Evolutionary conservation across 495 filamentous ascomycete species (phyloP).

Genomic region (Melanomma pulvis-pyrius): DNA sequence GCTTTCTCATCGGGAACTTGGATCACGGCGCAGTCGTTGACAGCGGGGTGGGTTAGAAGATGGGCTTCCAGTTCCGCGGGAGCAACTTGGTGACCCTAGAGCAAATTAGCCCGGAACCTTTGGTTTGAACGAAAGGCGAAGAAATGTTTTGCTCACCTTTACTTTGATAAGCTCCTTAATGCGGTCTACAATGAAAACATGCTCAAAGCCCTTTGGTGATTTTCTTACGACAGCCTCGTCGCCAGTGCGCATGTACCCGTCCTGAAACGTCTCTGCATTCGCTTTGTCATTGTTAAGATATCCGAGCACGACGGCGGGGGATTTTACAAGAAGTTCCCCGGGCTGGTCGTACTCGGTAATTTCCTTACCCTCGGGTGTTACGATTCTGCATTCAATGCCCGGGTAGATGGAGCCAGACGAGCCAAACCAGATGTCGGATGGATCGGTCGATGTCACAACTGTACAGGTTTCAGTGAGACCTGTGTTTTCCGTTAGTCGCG

Average conservation of each 20-base stretch:
- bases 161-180: slow-evolving; percentile 96
- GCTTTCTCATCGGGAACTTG: slow-evolving; percentile 72
- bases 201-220: slow-evolving; percentile 67
- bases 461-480: slow-evolving; percentile 83
- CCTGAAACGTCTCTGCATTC: slow-evolving; percentile 76
- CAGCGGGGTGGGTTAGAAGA: slow-evolving; percentile 76
- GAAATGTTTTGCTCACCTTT: slow-evolving; percentile 60
- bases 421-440: slow-evolving; percentile 70
- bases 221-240: slow-evolving; percentile 77
- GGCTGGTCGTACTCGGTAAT: slow-evolving; percentile 74
- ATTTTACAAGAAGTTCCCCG: slow-evolving; percentile 77
- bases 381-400: slow-evolving; percentile 65
- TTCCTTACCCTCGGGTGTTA: slow-evolving; percentile 74
- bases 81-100: slow-evolving; percentile 83
- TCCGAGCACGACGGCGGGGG: slow-evolving; percentile 76
- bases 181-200: slow-evolving; percentile 81
- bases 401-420: slow-evolving; percentile 75
- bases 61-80: slow-evolving; percentile 91
- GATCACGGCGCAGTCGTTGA: slow-evolving; percentile 84
- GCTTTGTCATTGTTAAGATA: slow-evolving; percentile 86
- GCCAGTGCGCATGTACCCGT: slow-evolving; percentile 80
- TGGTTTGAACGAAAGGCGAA: not conserved
- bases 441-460: slow-evolving; percentile 67
- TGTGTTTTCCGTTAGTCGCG: slow-evolving; percentile 34
- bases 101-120: not conserved